Percentiles rank a stretch among this genome's conserved stretches.
Conservation (phyloP, 1,139 yeast species). For the Suhomyces bribrorum region DNA sequence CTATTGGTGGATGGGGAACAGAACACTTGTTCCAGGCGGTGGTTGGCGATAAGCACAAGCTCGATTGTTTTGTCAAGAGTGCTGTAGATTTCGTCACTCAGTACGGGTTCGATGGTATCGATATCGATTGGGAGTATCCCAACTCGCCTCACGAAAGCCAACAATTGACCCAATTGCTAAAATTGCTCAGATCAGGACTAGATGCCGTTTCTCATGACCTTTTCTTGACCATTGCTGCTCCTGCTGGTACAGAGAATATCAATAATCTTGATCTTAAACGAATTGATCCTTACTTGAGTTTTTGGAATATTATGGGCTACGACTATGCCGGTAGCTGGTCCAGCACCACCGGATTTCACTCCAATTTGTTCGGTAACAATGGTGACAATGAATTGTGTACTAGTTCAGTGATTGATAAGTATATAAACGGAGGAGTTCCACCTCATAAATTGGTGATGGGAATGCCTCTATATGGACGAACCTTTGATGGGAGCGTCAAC, state of each 20-base stretch:
- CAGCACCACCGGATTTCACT: slow-evolving; percentile 58
- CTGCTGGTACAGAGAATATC: slow-evolving; percentile 58
- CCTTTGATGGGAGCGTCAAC: slow-evolving; percentile 48
- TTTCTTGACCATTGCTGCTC: slow-evolving; percentile 71
- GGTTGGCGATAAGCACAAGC: slow-evolving; percentile 34
- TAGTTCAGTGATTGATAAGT: slow-evolving; percentile 50
- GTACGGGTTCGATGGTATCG: slow-evolving; percentile 85
- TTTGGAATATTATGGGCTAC: slow-evolving; percentile 90
- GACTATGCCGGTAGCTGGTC: slow-evolving; percentile 88
- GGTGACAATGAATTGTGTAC: slow-evolving; percentile 50
- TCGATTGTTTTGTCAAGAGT: slow-evolving; percentile 52
- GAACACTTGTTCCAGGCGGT: slow-evolving; percentile 52
- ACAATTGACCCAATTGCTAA: slow-evolving; percentile 47
- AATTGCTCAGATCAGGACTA: slow-evolving; percentile 42
- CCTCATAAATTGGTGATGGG: slow-evolving; percentile 69
- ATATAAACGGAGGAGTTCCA: slow-evolving; percentile 43
- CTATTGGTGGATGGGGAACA: slow-evolving; percentile 90
- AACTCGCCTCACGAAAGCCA: slow-evolving; percentile 45
- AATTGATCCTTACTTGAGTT: slow-evolving; percentile 59
- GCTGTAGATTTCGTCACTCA: slow-evolving; percentile 48
- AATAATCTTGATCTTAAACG: slow-evolving; percentile 42
- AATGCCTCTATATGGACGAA: slow-evolving; percentile 85
- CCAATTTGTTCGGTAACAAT: slow-evolving; percentile 57
- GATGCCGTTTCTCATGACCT: slow-evolving; percentile 27
- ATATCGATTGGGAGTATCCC: slow-evolving; percentile 95